These are phyloP conservation scores for Oryza glaberrima DNA, from an alignment of 176 grass and related monocot species.

Conservation along the genomic window DNA sequence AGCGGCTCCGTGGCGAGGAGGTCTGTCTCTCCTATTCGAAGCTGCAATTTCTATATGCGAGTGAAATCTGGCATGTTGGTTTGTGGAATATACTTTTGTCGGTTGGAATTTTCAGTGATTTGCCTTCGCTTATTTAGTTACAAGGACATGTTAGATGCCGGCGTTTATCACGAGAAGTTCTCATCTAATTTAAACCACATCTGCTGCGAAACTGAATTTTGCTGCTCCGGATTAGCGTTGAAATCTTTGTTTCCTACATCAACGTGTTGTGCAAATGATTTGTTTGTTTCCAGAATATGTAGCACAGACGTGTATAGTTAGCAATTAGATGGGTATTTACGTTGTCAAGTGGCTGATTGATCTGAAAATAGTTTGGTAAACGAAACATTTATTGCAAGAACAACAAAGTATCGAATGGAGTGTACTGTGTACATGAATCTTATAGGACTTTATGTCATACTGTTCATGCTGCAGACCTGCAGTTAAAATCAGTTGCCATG, in stretches of 20 bases:
- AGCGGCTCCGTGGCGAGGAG: constrained; percentile 44
- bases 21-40: background rate
- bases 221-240: background rate
- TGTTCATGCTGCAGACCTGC: background rate
- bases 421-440: background rate
- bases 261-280: background rate
- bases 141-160: background rate
- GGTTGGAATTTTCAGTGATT: background rate
- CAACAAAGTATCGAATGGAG: background rate
- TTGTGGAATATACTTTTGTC: background rate
- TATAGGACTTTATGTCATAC: background rate
- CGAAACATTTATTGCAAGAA: background rate
- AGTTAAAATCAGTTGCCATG: background rate
- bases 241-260: background rate
- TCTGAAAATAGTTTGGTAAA: background rate
- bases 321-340: background rate
- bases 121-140: background rate
- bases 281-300: no score
- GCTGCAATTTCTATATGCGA: no score
- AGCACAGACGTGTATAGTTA: background rate
- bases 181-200: background rate
- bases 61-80: background rate
- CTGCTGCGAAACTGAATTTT: background rate
- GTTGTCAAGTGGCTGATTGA: background rate
- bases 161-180: background rate